A percentile compares a stretch with the other conserved stretches of the same genome.
Evolutionary conservation across 176 grass and related monocot genomes (phyloP).

Genomic region (Microstegium vimineum): DNA sequence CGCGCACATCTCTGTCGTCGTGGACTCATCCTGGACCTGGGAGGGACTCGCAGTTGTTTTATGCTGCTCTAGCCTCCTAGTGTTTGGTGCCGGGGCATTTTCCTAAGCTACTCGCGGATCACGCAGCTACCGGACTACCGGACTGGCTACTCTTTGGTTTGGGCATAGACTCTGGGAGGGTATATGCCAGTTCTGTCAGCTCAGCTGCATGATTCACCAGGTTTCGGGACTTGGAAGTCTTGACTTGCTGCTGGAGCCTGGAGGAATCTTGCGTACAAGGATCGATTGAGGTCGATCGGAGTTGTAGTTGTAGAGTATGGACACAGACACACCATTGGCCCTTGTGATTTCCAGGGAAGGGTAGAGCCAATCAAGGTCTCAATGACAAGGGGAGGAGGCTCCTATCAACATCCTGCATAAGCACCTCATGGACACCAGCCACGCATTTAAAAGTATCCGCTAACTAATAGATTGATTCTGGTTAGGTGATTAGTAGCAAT

Average conservation of each 20-base stretch:
- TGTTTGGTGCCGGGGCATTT: conserved; percentile 1
- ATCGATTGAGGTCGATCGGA: neutral
- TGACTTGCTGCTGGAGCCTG: conserved; percentile 3
- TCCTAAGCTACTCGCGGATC: neutral
- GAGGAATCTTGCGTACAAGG: neutral
- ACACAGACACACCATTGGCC: neutral
- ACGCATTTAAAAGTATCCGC: neutral
- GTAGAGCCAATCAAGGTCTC: neutral
- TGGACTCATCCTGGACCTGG: neutral
- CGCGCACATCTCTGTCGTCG: neutral
- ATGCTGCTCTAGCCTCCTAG: neutral
- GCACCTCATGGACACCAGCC: conserved; percentile 1
- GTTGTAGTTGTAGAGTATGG: neutral
- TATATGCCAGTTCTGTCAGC: neutral
- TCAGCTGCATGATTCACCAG: neutral
- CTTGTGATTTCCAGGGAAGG: neutral
- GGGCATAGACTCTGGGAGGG: neutral
- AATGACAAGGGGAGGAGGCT: neutral
- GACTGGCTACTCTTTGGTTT: neutral
- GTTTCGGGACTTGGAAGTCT: neutral
- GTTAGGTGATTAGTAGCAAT: conserved; percentile 14
- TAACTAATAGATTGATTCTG: neutral
- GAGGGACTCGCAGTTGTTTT: neutral
- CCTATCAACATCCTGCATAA: conserved; percentile 11
- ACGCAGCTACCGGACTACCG: neutral